Evolutionary conservation across 768 basidiomycete species (phyloP).

Genomic region (Kwoniella dejecticola): DNA sequence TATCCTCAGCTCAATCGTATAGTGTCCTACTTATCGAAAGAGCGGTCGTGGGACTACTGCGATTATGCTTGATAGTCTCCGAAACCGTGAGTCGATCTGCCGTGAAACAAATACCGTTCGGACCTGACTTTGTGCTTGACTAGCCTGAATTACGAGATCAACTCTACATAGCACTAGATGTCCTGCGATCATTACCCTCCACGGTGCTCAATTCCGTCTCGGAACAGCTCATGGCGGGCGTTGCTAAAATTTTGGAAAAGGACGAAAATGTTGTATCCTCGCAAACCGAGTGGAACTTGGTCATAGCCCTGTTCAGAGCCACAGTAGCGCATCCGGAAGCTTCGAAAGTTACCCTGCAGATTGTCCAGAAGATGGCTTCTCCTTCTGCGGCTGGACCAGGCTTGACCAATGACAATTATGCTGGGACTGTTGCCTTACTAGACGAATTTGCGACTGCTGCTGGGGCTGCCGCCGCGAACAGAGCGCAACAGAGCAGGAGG

Average conservation of each 20-base stretch:
- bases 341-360: slow-evolving; percentile 76
- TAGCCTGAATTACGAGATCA: slow-evolving; percentile 86
- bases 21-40: slow-evolving; percentile 90
- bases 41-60: slow-evolving; percentile 83
- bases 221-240: slow-evolving; percentile 83
- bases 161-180: slow-evolving; percentile 88
- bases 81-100: slow-evolving; percentile 63
- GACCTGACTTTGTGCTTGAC: not conserved
- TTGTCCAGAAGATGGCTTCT: slow-evolving; percentile 67
- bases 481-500: slow-evolving; percentile 64
- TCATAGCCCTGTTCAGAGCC: slow-evolving; percentile 81
- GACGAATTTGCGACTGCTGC: slow-evolving; percentile 84
- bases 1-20: slow-evolving; percentile 75
- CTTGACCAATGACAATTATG: slow-evolving; percentile 76
- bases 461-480: slow-evolving; percentile 62
- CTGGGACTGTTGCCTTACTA: slow-evolving; percentile 73
- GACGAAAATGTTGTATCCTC: slow-evolving; percentile 78
- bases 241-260: slow-evolving; percentile 75
- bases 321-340: slow-evolving; percentile 86
- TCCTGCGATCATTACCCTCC: slow-evolving; percentile 76
- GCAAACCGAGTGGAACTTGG: slow-evolving; percentile 92
- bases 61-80: slow-evolving; percentile 79
- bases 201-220: slow-evolving; percentile 78
- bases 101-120: not conserved
- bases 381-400: slow-evolving; percentile 60